Evolutionary conservation across 331 rosid genomes (phyloP), one percentile per base, ranked within the genome.

Genomic region (Arachis monticola): DNA sequence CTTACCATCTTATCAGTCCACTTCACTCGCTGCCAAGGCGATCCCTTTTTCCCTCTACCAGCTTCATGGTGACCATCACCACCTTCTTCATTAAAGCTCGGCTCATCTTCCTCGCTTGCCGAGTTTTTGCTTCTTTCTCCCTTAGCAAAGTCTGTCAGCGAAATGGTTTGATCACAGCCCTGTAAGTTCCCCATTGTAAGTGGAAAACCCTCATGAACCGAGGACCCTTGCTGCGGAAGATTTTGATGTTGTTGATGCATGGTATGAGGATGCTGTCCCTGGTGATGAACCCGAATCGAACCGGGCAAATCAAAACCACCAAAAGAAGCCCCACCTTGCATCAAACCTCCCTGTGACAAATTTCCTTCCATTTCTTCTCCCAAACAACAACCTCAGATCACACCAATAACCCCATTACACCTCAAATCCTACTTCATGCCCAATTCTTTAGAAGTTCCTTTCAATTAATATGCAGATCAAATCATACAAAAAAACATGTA

Each of bases 1-100:
- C 27, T 91, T 68, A 93, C 97, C 97, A 93, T 93, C 86, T 87
- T 87, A 83, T 89, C 96, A 2, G 93, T 87, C 98, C 98, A 93
- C 85, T 91, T 89, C 72, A 93, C 97, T 5, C 97, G 91, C 74
- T 93, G 98, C 98, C 97, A 93, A 5, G 89, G 85, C 0, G 84
- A 88, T 10, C 88, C 96, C 85, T 91, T 93, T 83, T 87, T 91
- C 79, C 96, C 97, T 82, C 81, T 84, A 64, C 70, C 59, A 1
- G 40, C 69, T 77, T 93, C 96, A 56, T 77, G 76, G 31, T 82
- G 83, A 79, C 88, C 83, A 67, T 93, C 97, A 59, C 73, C 41
- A 50, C 91, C 90, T 11, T 89, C 97, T 67, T 93, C 98, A 0
- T 59, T 84, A 80, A 85, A 84, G 82, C 94, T 89, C 0, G 85